Evolutionary conservation across 176 grass and related monocot species (phyloP), one percentile per base, ranked within the genome.

Genomic region (Rhipidocladum racemiflorum): DNA sequence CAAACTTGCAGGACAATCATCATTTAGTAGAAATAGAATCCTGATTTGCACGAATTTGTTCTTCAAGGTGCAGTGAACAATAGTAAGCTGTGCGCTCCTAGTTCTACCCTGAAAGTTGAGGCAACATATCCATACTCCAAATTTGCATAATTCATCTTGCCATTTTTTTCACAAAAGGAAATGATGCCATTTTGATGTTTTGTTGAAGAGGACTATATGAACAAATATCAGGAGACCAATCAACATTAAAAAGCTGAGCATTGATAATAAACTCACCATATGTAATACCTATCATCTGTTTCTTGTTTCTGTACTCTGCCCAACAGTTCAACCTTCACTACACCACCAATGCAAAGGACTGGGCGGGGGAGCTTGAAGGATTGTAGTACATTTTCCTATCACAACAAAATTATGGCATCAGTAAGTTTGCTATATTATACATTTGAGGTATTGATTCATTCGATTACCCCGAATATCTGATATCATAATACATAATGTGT

Each of bases 281-380:
- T 97, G 85, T 97, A 97, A 72, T 93, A 97, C 48, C 35, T 80
- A 85, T 88, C 40, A 63, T 97, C 94, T 32, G 39, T 45, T 70
- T 20, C 74, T 74, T 91, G 89, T 81, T 45, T 94, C 71, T 94
- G 94, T 59, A 90, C 61, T 76, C 94, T 86, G 57, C 94, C 94
- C 73, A 88, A 45, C 23, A 97, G 84, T 51, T 97, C 91, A 85
- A 97, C 80, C 77, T 87, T 92, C 81, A 93, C 88, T 44, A 97
- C 32, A 45, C 94, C 94, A 83, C 94, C 94, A 53, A 97, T 91
- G 78, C 94, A 97, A 62, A 97, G 71, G 81, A 44, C 85, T 40
- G 87, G 91, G 2, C 72, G 82, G 2, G 89, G 94, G 28, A 97
- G 91, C 65, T 88, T 97, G 56, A 97, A 97, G 39, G 81, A 63